Evolutionary conservation across 371 early-diverging fungal species (phyloP).

Genomic region (Rhizopus stolonifer): DNA sequence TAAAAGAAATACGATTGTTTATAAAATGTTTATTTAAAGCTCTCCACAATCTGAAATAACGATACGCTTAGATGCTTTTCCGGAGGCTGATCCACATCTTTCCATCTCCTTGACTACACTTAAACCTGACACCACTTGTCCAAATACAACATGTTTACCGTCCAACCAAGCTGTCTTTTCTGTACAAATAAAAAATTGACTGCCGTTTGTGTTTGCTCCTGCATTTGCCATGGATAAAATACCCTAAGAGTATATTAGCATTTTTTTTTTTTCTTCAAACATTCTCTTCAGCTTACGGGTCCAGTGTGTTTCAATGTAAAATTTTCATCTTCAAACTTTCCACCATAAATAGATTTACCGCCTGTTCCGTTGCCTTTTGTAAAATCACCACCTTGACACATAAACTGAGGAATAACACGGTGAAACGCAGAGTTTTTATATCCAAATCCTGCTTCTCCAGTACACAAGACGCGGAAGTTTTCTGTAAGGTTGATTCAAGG

Average conservation of each 20-base stretch:
- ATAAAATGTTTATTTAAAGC: conserved; percentile 14
- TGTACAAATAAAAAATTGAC: conserved; percentile 96
- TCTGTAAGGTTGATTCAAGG: too few species aligned
- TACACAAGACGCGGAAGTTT: conserved; percentile 37
- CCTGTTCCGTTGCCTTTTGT: conserved; percentile 93
- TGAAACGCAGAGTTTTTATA: conserved; percentile 89
- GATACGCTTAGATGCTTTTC: conserved; percentile 57
- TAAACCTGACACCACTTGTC: conserved; percentile 75
- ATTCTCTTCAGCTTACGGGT: conserved; percentile 52
- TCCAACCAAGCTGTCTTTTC: conserved; percentile 87
- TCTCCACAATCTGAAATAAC: conserved; percentile 70
- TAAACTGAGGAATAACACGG: conserved; percentile 90
- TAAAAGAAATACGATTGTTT: background rate
- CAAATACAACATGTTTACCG: conserved; percentile 99
- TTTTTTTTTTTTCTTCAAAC: background rate
- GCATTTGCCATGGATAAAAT: conserved; percentile 93
- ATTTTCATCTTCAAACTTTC: conserved; percentile 94
- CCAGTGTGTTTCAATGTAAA: conserved; percentile 90
- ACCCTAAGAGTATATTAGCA: conserved; percentile 32
- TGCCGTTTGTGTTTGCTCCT: conserved; percentile 92
- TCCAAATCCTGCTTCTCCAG: conserved; percentile 62
- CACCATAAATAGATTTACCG: conserved; percentile 92
- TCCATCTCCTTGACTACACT: conserved; percentile 81
- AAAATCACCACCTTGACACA: conserved; percentile 99
- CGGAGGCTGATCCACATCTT: conserved; percentile 55